These are phyloP conservation scores for Lizonia empirigonia DNA, from an alignment of 2,329 filamentous ascomycete species.

Conservation along the genomic window DNA sequence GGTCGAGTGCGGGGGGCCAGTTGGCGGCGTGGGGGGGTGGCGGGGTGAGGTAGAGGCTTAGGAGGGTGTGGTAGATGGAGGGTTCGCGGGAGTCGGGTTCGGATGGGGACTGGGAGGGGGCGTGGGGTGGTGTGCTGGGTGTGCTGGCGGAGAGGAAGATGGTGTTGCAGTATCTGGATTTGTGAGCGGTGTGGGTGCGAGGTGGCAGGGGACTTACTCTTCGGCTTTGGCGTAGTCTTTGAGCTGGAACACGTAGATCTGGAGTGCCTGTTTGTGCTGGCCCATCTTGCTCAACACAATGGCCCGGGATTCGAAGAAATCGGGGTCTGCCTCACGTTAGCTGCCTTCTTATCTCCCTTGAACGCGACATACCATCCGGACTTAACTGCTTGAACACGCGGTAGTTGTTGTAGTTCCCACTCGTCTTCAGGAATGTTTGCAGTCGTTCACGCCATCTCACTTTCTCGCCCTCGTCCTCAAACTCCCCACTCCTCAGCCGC, in stretches of 20 bases:
- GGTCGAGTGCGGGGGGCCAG: constrained; percentile 77
- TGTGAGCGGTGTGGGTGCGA: constrained; percentile 51
- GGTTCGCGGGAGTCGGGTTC: constrained; percentile 60
- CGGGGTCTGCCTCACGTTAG: constrained; percentile 63
- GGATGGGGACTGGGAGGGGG: constrained; percentile 41
- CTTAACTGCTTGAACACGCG: constrained; percentile 80
- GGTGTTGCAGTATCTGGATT: constrained; percentile 78
- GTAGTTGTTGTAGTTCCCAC: constrained; percentile 78
- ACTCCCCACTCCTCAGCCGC: constrained; percentile 51
- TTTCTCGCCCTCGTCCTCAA: constrained; percentile 43
- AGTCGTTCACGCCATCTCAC: constrained; percentile 66
- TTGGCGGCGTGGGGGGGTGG: constrained; percentile 73
- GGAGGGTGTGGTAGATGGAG: constrained; percentile 89
- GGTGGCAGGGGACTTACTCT: constrained; percentile 62
- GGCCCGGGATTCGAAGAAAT: constrained; percentile 87
- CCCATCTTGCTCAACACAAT: constrained; percentile 94
- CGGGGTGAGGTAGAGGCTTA: constrained; percentile 87
- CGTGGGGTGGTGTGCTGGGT: constrained; percentile 32
- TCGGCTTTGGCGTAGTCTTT: constrained; percentile 87
- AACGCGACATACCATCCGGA: constrained; percentile 67
- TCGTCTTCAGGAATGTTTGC: constrained; percentile 75
- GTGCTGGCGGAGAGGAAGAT: constrained; percentile 65
- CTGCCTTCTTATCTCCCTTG: not conserved
- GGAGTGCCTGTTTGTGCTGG: constrained; percentile 91
- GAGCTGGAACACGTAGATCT: constrained; percentile 96